Evolutionary conservation across 352 stramenopile genomes (phyloP).

Genomic region (Lagenidium giganteum): DNA sequence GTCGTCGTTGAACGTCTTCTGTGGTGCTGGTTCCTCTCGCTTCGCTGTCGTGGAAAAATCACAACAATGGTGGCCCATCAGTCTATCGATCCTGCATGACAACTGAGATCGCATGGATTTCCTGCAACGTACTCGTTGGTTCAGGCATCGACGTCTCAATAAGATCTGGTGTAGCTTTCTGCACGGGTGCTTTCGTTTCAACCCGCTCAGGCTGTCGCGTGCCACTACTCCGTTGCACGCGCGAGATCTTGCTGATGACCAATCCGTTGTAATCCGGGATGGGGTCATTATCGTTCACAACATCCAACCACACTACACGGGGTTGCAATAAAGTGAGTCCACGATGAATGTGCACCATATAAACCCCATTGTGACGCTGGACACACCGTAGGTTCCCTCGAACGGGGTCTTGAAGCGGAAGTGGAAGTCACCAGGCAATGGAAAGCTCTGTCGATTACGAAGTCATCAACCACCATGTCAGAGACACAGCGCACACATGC

Average conservation of each 20-base stretch:
- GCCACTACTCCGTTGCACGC: slow-evolving; percentile 45
- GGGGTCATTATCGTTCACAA: slow-evolving; percentile 59
- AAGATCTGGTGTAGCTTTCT: slow-evolving; percentile 42
- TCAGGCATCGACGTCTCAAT: slow-evolving; percentile 52
- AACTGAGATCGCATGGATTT: background rate
- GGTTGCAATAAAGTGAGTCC: background rate
- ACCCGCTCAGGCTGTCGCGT: slow-evolving; percentile 33
- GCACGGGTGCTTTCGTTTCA: slow-evolving; percentile 23
- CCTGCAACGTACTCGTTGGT: slow-evolving; percentile 5
- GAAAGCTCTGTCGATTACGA: slow-evolving; percentile 77
- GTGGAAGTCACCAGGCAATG: slow-evolving; percentile 74
- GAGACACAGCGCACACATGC: slow-evolving; percentile 1
- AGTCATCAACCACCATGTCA: too few relatives aligned
- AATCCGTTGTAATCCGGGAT: slow-evolving; percentile 81
- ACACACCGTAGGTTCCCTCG: slow-evolving; percentile 77
- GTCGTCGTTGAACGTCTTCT: slow-evolving; percentile 79
- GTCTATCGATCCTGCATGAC: background rate
- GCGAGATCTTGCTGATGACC: slow-evolving; percentile 76
- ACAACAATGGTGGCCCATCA: background rate
- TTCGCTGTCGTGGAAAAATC: slow-evolving; percentile 28
- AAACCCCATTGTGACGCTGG: background rate
- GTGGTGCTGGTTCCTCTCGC: slow-evolving; percentile 33
- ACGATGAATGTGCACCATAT: background rate
- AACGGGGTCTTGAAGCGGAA: slow-evolving; percentile 86
- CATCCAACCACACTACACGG: slow-evolving; percentile 69